Conservation (phyloP, 1,284 basidiomycete species). For the Mycena sp. region DNA sequence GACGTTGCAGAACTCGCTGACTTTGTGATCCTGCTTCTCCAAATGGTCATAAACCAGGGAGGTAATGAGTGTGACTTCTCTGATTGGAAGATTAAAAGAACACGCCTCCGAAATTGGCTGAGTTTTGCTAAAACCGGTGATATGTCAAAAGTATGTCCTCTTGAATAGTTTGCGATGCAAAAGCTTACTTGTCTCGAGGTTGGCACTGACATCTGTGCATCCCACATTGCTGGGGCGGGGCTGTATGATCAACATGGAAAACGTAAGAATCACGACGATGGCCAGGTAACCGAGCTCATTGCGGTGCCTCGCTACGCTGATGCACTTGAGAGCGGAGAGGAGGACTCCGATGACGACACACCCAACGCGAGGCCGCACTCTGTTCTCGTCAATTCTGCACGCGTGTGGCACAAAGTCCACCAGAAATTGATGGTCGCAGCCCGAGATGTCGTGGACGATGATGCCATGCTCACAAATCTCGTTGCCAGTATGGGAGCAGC, state of each 20-base stretch:
- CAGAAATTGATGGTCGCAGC: no score
- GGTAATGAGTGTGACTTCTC: slow-evolving; percentile 12
- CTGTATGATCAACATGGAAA: neutral
- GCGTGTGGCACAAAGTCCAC: no score
- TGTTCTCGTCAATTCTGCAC: no score
- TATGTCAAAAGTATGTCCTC: slow-evolving; percentile 13
- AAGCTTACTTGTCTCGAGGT: neutral
- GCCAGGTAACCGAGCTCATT: no score
- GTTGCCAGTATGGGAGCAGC: no score
- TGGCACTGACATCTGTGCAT: neutral
- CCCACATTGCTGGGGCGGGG: neutral
- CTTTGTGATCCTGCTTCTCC: neutral
- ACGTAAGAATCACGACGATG: slow-evolving; percentile 5
- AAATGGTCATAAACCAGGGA: slow-evolving; percentile 6
- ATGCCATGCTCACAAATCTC: no score
- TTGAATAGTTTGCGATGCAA: no score
- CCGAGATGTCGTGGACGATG: no score
- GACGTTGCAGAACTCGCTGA: slow-evolving; percentile 4
- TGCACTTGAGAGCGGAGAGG: no score
- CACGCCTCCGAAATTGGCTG: slow-evolving; percentile 3
- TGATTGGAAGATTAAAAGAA: slow-evolving; percentile 11
- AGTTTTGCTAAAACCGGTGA: neutral
- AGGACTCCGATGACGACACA: no score
- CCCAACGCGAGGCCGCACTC: no score
- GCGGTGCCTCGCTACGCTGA: no score